Base-by-base conservation (phyloP, 257 asterid species). In the Fraxinus quadrangulata region DNA sequence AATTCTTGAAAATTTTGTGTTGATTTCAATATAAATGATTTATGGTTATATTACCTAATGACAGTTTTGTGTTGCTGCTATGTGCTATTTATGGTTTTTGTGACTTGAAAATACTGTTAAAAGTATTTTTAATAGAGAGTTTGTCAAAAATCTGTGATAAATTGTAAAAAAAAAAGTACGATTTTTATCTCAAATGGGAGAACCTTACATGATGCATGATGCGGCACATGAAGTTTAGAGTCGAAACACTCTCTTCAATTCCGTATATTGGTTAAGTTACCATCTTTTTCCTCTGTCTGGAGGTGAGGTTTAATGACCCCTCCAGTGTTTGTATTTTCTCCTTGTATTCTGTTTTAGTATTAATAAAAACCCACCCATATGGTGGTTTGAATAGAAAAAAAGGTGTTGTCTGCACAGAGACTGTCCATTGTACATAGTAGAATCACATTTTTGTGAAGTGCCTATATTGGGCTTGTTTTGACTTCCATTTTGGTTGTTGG, bases 11-110 rank as follows among this genome's bases (percentile, higher is more conserved):
- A 13, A 9, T 21, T n/a, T 59, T 59, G 30, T 59, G 13, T n/a
- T 59, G 24, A n/a, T n/a, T n/a, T 5, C 30, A n/a, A 59, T n/a
- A 47, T 47, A 47, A 21, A n/a, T 8, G 12, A 7, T 59, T 59
- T 59, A 21, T 59, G 67, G 67, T 59, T 59, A 4, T 47, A n/a
- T 47, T 11, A 14, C 17, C 6, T 47, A 45, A 23, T 19, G 66
- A 28, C 8, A 21, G 26, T 56, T n/a, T 21, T 6, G 26, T 56
- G 66, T 8, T 56, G 67, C 67, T 59, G 23, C 67, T 21, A 59
- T 59, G 67, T 59, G 67, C 67, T 59, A 21, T 59, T 59, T 59
- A 59, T 54, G 23, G 7, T n/a, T n/a, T 59, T 59, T 59, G 67
- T 19, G 28, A 47, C 28, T 59, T 11, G 28, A 59, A 59, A 21